Evolutionary conservation across 176 grass and related monocot species (phyloP).

Genomic region (Hordeum marinum): DNA sequence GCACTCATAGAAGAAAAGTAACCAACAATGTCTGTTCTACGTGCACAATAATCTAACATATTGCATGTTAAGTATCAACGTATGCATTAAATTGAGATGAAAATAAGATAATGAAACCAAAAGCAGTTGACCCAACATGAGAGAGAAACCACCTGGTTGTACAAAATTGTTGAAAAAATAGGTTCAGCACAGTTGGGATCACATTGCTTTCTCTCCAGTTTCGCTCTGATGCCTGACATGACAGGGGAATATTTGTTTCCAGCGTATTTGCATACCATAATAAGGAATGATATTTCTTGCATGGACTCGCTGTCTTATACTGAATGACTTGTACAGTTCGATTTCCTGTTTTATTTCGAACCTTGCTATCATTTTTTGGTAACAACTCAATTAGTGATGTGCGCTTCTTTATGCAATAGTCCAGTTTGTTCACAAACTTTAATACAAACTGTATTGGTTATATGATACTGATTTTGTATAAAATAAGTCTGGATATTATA

Average conservation of each 20-base stretch:
- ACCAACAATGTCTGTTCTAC: background rate
- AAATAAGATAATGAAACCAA: background rate
- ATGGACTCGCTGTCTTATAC: background rate
- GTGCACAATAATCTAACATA: background rate
- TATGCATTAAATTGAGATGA: background rate
- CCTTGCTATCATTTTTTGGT: conserved; percentile 1
- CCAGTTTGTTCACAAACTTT: background rate
- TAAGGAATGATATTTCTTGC: too few relatives aligned
- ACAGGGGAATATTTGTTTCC: background rate
- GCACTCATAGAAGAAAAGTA: background rate
- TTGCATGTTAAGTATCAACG: background rate
- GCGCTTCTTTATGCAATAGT: background rate
- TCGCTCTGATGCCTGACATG: background rate
- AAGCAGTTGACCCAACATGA: background rate
- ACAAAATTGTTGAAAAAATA: background rate
- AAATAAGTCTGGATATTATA: background rate
- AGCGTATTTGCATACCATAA: background rate
- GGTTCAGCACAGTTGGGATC: background rate
- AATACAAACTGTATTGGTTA: background rate
- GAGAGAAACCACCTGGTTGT: background rate
- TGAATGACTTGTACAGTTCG: background rate
- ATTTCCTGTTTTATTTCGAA: background rate
- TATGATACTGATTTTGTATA: background rate
- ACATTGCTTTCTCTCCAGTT: background rate
- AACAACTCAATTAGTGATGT: background rate